These are phyloP conservation scores for Apiotrichum mycotoxinovorans DNA, from an alignment of 1,284 basidiomycete genomes.

Conservation along the genomic window DNA sequence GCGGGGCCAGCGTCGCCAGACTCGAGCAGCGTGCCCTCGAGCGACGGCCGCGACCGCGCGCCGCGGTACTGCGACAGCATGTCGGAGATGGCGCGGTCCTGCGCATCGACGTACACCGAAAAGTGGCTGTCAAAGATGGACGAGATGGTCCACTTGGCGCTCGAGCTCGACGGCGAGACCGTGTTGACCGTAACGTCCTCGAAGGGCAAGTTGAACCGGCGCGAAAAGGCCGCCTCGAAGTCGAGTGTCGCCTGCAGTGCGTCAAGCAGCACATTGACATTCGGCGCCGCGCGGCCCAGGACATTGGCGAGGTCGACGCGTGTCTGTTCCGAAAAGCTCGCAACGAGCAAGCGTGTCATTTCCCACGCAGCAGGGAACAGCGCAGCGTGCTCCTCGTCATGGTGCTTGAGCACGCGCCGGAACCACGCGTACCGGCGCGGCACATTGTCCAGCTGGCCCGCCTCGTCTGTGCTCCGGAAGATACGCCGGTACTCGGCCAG, in stretches of 20 bases:
- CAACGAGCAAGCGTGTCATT: constrained; percentile 71
- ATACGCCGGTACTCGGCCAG: constrained; percentile 95
- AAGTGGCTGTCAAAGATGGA: constrained; percentile 89
- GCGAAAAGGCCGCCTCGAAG: constrained; percentile 74
- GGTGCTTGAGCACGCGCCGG: constrained; percentile 76
- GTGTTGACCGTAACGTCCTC: constrained; percentile 40
- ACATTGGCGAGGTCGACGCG: constrained; percentile 54
- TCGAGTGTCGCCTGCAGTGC: constrained; percentile 78
- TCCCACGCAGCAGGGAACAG: constrained; percentile 81
- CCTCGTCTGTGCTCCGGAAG: constrained; percentile 84
- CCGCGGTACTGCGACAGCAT: constrained; percentile 70
- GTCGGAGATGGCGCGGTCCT: constrained; percentile 65
- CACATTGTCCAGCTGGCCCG: constrained; percentile 94
- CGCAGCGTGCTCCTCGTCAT: constrained; percentile 79
- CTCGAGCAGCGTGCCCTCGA: constrained; percentile 59
- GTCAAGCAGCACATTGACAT: constrained; percentile 74
- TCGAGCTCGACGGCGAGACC: constrained; percentile 25
- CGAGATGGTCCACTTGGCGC: constrained; percentile 62
- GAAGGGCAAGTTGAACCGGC: constrained; percentile 69
- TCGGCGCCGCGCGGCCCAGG: constrained; percentile 54
- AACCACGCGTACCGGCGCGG: constrained; percentile 95
- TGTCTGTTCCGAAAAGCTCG: constrained; percentile 81
- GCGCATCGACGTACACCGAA: constrained; percentile 89
- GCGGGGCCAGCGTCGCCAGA: constrained; percentile 58
- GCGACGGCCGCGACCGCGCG: constrained; percentile 60